These are phyloP conservation scores for Elongisporangium prolatum DNA, from an alignment of 352 stramenopile species.

Conservation along the genomic window DNA sequence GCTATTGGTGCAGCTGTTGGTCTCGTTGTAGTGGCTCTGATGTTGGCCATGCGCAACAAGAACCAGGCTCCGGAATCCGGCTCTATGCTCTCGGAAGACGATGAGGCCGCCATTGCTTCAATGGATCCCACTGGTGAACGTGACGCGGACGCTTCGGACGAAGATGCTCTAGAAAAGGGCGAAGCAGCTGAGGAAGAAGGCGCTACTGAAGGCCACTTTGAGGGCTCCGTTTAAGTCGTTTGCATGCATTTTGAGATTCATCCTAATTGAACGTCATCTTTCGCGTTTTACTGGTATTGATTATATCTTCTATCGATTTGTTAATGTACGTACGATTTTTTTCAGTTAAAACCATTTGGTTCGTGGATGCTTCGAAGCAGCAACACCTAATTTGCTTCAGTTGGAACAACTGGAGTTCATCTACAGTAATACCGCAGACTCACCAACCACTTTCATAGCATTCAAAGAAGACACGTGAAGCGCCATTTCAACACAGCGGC, in stretches of 20 bases:
- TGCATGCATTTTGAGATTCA: not conserved
- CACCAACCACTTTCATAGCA: too few species aligned
- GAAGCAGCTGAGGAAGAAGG: conserved; percentile 18
- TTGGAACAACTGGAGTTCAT: too few species aligned
- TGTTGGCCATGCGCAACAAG: conserved; percentile 18
- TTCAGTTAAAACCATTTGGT: too few species aligned
- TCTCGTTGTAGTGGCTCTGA: conserved; percentile 21
- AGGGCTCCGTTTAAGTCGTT: conserved; percentile 38
- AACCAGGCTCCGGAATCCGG: conserved; percentile 7
- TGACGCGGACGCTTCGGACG: conserved; percentile 27
- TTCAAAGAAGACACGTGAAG: too few species aligned
- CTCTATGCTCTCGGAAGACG: conserved; percentile 26
- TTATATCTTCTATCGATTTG: too few species aligned
- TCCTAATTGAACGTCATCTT: not conserved
- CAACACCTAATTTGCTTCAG: too few species aligned
- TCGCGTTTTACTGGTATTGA: too few species aligned
- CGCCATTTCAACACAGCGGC: too few species aligned
- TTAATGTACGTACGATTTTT: too few species aligned
- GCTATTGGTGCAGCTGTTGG: conserved; percentile 22
- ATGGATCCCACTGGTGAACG: conserved; percentile 17
- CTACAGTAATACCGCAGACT: too few species aligned
- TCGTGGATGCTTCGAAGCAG: too few species aligned
- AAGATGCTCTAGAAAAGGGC: conserved; percentile 26
- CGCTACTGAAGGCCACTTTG: conserved; percentile 46
- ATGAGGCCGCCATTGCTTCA: conserved; percentile 33